phyloP scores from a whole-genome alignment of 352 stramenopile genomes.

The Phytophthora multivora region DNA sequence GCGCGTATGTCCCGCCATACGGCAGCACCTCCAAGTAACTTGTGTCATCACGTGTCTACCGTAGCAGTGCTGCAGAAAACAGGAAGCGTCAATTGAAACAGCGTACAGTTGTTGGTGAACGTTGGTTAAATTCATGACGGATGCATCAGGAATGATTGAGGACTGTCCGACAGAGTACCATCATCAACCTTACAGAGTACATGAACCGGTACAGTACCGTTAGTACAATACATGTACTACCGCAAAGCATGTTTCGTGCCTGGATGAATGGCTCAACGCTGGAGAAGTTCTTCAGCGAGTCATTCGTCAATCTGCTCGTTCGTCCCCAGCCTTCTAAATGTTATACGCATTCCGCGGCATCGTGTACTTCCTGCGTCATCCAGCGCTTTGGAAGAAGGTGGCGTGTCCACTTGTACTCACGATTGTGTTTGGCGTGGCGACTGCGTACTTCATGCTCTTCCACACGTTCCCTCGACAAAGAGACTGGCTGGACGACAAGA shows the following conservation, averaged over 20 bases:
- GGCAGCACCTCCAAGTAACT: constrained; percentile 34
- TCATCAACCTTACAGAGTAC: too few relatives aligned
- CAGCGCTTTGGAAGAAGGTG: constrained; percentile 42
- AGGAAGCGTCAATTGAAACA: background rate
- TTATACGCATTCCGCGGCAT: constrained; percentile 40
- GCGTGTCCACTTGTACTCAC: constrained; percentile 49
- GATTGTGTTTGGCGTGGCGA: constrained; percentile 34
- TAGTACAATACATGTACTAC: too few relatives aligned
- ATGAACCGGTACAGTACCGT: too few relatives aligned
- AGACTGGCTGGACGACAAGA: constrained; percentile 34
- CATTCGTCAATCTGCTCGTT: constrained; percentile 1
- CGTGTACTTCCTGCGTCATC: constrained; percentile 48
- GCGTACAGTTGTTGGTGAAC: too few relatives aligned
- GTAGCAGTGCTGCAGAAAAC: background rate
- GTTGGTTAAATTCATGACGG: background rate
- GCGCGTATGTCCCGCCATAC: constrained; percentile 37
- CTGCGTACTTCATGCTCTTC: constrained; percentile 44
- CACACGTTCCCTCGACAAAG: constrained; percentile 37
- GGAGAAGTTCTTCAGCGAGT: background rate
- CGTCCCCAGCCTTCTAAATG: background rate
- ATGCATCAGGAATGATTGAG: background rate
- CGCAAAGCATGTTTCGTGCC: background rate
- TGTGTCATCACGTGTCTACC: too few relatives aligned
- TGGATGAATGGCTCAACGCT: background rate
- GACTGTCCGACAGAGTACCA: constrained; percentile 1